Evolutionary conservation across 306 rosid species (phyloP).

Genomic region (Lathyrus tuberosus): DNA sequence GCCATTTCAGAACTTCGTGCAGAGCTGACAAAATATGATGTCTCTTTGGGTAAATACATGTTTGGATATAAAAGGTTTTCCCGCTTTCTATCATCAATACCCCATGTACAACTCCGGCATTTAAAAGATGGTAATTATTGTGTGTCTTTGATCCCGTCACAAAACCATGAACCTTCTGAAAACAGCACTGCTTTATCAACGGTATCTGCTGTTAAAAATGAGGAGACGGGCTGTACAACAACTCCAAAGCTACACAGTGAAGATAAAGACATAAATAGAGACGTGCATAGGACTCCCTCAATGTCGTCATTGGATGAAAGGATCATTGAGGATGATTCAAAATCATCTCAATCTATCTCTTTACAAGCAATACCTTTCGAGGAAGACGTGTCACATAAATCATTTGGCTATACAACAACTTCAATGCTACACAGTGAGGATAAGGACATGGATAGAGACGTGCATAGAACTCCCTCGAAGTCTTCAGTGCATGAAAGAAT

Average conservation of each 20-base stretch:
- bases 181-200: constrained; percentile 31
- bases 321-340: constrained; percentile 21
- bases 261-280: constrained; percentile 31
- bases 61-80: constrained; percentile 59
- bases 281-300: constrained; percentile 31
- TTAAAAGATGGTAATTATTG: constrained; percentile 38
- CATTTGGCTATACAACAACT: not conserved
- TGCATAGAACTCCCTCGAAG: constrained; percentile 19
- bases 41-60: constrained; percentile 45
- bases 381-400: constrained; percentile 34
- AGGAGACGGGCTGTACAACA: constrained; percentile 28
- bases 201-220: constrained; percentile 32
- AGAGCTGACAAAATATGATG: constrained; percentile 44
- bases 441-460: no score
- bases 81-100: constrained; percentile 56
- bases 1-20: constrained; percentile 47
- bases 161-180: constrained; percentile 35
- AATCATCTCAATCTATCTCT: constrained; percentile 41
- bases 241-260: constrained; percentile 42
- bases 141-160: constrained; percentile 27
- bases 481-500: constrained; percentile 34
- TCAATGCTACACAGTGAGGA: no score
- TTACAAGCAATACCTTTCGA: constrained; percentile 28
- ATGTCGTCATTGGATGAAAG: constrained; percentile 34
- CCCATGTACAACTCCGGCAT: constrained; percentile 44